Evolutionary conservation across 2,329 filamentous ascomycete genomes (phyloP).

Genomic region (Aphanocladium album): DNA sequence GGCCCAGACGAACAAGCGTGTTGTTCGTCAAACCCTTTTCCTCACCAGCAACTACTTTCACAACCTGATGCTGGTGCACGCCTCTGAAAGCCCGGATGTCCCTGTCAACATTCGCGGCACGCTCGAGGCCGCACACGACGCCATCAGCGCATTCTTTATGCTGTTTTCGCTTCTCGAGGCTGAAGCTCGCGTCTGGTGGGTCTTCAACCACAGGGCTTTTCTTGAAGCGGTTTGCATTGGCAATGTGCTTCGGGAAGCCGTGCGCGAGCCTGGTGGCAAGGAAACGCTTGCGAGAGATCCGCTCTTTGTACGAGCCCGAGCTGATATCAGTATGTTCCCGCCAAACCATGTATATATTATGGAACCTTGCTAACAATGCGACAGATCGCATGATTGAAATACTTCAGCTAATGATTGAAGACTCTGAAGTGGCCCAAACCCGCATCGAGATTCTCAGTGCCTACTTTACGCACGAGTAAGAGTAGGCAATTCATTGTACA

Average conservation of each 20-base stretch:
- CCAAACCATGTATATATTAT: neutral
- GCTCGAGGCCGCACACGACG: slow-evolving; percentile 70
- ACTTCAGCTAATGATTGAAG: slow-evolving; percentile 54
- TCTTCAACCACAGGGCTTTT: slow-evolving; percentile 76
- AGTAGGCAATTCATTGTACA: neutral
- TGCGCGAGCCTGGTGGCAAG: slow-evolving; percentile 39
- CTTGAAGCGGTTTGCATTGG: slow-evolving; percentile 68
- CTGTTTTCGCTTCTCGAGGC: slow-evolving; percentile 62
- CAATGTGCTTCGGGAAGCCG: slow-evolving; percentile 50
- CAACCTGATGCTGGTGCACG: slow-evolving; percentile 74
- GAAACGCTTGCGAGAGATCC: slow-evolving; percentile 49
- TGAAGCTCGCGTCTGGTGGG: slow-evolving; percentile 79
- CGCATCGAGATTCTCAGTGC: slow-evolving; percentile 54
- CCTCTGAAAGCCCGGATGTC: slow-evolving; percentile 60
- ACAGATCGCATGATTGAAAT: slow-evolving; percentile 59
- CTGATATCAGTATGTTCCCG: slow-evolving; percentile 53
- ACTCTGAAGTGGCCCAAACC: slow-evolving; percentile 54
- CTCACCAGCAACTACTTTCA: slow-evolving; percentile 80
- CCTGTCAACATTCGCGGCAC: slow-evolving; percentile 63
- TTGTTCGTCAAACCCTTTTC: slow-evolving; percentile 70
- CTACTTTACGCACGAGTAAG: slow-evolving; percentile 33
- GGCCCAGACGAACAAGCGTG: slow-evolving; percentile 56
- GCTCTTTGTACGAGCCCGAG: slow-evolving; percentile 53
- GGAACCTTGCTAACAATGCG: slow-evolving; percentile 7
- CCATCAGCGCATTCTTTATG: slow-evolving; percentile 69